phyloP scores from a whole-genome alignment of 2,329 filamentous ascomycete genomes.

The Colletotrichum tabaci region DNA sequence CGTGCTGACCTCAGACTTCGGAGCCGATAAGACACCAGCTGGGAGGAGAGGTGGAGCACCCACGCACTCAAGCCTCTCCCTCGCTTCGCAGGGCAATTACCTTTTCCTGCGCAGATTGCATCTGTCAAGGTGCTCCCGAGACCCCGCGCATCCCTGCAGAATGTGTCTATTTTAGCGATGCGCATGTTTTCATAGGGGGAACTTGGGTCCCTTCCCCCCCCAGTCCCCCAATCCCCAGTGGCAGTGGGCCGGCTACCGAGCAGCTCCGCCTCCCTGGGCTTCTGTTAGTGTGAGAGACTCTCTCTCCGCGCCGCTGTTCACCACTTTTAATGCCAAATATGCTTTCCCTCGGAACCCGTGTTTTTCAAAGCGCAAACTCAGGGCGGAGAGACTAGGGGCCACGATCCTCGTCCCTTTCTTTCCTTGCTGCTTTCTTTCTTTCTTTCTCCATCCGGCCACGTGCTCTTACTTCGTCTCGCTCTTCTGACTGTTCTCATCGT shows the following conservation, averaged over 20 bases:
- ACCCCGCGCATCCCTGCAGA: slow-evolving; percentile 15
- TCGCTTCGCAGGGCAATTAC: slow-evolving; percentile 27
- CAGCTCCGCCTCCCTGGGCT: slow-evolving; percentile 17
- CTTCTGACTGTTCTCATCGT: slow-evolving; percentile 15
- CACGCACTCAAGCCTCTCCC: not conserved
- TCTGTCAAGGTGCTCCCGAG: slow-evolving; percentile 23
- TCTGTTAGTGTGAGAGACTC: not conserved
- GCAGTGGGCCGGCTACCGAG: not conserved
- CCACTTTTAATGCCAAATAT: not conserved
- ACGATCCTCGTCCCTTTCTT: slow-evolving; percentile 11
- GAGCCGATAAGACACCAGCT: slow-evolving; percentile 22
- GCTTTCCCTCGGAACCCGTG: slow-evolving; percentile 22
- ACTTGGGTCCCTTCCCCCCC: not conserved
- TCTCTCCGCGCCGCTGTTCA: not conserved
- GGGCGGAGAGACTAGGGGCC: slow-evolving; percentile 34
- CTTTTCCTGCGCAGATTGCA: slow-evolving; percentile 24
- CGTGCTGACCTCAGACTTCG: not conserved
- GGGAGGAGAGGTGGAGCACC: not conserved
- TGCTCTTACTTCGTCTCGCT: not conserved
- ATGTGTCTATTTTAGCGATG: slow-evolving; percentile 1
- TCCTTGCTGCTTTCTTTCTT: slow-evolving; percentile 2
- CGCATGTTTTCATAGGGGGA: slow-evolving; percentile 40
- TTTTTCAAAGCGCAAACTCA: slow-evolving; percentile 22
- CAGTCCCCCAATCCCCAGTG: too few relatives aligned
- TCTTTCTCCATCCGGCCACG: not conserved